These are phyloP conservation scores for Phlebiopsis gigantea DNA, from an alignment of 768 basidiomycete genomes.

Conservation along the genomic window DNA sequence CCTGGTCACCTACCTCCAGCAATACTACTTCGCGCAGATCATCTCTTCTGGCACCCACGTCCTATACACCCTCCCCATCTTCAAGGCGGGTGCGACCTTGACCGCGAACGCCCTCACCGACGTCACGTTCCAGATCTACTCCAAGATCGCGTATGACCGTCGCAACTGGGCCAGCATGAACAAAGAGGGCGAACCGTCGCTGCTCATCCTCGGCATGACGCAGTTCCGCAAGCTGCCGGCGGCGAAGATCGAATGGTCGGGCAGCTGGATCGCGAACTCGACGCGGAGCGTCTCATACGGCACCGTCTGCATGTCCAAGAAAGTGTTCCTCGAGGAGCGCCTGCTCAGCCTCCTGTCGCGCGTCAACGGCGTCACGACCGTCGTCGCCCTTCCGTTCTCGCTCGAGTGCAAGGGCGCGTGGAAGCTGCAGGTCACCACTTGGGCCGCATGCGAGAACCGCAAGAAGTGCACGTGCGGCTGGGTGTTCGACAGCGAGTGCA, in stretches of 20 bases:
- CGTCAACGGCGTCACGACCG: conserved; percentile 25
- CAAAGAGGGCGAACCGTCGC: conserved; percentile 16
- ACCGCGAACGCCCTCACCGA: conserved; percentile 19
- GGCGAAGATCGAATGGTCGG: conserved; percentile 17
- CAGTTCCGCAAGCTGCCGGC: conserved; percentile 15
- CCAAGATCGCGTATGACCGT: conserved; percentile 15
- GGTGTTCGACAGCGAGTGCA: conserved; percentile 11
- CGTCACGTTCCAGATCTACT: conserved; percentile 21
- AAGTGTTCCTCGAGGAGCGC: conserved; percentile 24
- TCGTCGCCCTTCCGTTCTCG: conserved; percentile 21
- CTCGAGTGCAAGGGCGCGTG: conserved; percentile 17
- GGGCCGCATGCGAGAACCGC: conserved; percentile 21
- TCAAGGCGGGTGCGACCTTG: conserved; percentile 6
- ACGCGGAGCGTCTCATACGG: conserved; percentile 20
- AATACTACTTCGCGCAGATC: conserved; percentile 23
- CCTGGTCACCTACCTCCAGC: conserved; percentile 19
- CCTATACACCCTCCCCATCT: conserved; percentile 23
- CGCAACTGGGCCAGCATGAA: conserved; percentile 16
- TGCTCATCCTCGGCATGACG: conserved; percentile 24
- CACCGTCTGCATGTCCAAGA: conserved; percentile 21
- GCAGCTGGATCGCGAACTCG: conserved; percentile 18
- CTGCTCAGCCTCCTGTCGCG: conserved; percentile 21
- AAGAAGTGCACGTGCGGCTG: conserved; percentile 19
- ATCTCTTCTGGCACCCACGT: conserved; percentile 18
- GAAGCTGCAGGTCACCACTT: conserved; percentile 21